Evolutionary conservation across 129 eudicot species (phyloP), one percentile per base, ranked within the genome.

Genomic region (Tagetes patula): DNA sequence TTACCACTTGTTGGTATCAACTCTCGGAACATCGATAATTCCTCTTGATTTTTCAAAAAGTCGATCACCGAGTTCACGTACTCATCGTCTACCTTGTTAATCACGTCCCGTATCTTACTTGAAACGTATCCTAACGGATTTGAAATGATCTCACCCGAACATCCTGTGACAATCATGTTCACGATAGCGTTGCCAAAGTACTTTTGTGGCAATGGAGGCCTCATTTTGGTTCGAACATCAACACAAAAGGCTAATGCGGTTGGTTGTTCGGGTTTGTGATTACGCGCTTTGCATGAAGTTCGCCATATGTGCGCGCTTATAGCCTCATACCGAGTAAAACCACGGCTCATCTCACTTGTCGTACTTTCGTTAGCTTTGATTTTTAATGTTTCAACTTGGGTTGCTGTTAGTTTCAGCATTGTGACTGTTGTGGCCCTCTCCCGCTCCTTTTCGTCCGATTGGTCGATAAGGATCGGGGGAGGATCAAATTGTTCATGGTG

Each of bases 161-260:
- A 31, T 9, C 85, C 74, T 0, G 60, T 65, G 34, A 84, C 93
- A 11, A 75, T 55, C 49, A 85, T 82, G 12, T 80, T 77, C 2
- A 86, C 50, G 6, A 89, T 78, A 6, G 77, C 96, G 31, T 87
- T 86, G 46, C 96, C 92, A n/a, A 86, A 89, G 78, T 80, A 89
- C 34, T 70, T 75, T 50, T 48, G 53, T 10, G 92, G 92, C 71
- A 89, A 59, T 0, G 87, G 86, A 41, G 96, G 88, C 38, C 74
- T 50, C 79, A 89, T 75, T 9, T 84, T 83, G n/a, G 32, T 75
- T 50, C 92, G 67, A n/a, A 68, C 13, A 45, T 86, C 84, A 0
- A 86, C 75, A 13, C 70, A 40, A 12, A 84, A 45, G 3, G 77
- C 69, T 10, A 84, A 45, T 1, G 65, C 34, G 0, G 92, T 80